These are phyloP conservation scores for Pistacia atlantica DNA, from an alignment of 345 rosid species.

Conservation along the genomic window DNA sequence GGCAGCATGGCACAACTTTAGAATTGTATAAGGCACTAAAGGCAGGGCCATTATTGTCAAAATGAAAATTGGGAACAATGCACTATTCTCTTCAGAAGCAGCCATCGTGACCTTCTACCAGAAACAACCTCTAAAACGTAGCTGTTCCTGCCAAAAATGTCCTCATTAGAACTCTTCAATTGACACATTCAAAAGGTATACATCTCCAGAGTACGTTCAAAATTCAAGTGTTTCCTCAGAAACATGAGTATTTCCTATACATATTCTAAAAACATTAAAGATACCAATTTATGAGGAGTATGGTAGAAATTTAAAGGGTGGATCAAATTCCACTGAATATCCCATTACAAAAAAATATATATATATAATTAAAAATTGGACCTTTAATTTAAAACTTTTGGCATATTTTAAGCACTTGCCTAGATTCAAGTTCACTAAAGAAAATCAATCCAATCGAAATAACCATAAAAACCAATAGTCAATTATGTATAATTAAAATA, in stretches of 20 bases:
- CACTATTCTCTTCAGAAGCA: constrained; percentile 86
- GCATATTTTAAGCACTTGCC: not conserved
- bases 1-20: constrained; percentile 70
- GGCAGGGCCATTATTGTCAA: constrained; percentile 96
- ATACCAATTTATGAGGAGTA: not conserved
- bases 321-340: not conserved
- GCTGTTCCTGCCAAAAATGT: constrained; percentile 20
- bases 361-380: too few relatives aligned
- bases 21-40: constrained; percentile 81
- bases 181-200: not conserved
- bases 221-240: not conserved
- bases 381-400: not conserved
- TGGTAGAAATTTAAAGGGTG: too few relatives aligned
- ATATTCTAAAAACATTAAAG: not conserved
- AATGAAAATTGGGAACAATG: constrained; percentile 91
- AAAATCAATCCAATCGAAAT: too few relatives aligned
- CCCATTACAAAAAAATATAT: too few relatives aligned
- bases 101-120: constrained; percentile 60
- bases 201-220: not conserved
- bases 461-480: too few relatives aligned
- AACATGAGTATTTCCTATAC: not conserved
- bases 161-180: constrained; percentile 16
- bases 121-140: constrained; percentile 20
- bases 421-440: too few relatives aligned
- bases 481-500: too few relatives aligned